Evolutionary conservation across 169 alveolate genomes (phyloP).

Genomic region (Cryptosporidium ubiquitum): DNA sequence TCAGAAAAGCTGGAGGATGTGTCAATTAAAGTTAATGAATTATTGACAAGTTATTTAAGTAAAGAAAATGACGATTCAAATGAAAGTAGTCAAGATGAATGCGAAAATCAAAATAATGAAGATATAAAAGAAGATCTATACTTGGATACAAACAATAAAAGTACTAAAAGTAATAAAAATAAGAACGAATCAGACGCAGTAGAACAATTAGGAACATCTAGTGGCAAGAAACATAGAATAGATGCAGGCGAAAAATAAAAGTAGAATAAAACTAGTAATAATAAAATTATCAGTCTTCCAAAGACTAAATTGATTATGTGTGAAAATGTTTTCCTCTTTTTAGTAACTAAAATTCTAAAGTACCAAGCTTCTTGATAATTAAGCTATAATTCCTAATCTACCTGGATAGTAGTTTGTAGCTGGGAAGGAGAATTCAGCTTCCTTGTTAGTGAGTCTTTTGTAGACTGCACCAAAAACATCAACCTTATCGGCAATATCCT

Average conservation of each 20-base stretch:
- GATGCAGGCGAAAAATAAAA: neutral
- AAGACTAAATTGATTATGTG: neutral
- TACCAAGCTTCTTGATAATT: constrained; percentile 19
- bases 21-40: neutral
- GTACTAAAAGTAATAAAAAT: neutral
- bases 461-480: constrained; percentile 94
- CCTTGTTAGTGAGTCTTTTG: constrained; percentile 93
- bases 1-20: constrained; percentile 12
- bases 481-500: constrained; percentile 93
- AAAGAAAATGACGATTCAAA: neutral
- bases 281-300: neutral
- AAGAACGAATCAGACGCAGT: neutral
- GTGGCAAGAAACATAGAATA: neutral
- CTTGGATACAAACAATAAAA: neutral
- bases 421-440: constrained; percentile 90
- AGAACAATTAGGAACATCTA: neutral
- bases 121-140: neutral
- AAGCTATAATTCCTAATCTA: constrained; percentile 67
- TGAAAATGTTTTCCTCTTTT: neutral
- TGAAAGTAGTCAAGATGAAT: neutral
- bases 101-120: neutral
- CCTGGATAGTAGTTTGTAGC: constrained; percentile 74
- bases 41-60: constrained; percentile 5
- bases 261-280: neutral
- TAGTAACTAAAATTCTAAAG: constrained; percentile 3